These are phyloP conservation scores for Penicillium canariense DNA, from an alignment of 495 filamentous ascomycete genomes.

Conservation along the genomic window DNA sequence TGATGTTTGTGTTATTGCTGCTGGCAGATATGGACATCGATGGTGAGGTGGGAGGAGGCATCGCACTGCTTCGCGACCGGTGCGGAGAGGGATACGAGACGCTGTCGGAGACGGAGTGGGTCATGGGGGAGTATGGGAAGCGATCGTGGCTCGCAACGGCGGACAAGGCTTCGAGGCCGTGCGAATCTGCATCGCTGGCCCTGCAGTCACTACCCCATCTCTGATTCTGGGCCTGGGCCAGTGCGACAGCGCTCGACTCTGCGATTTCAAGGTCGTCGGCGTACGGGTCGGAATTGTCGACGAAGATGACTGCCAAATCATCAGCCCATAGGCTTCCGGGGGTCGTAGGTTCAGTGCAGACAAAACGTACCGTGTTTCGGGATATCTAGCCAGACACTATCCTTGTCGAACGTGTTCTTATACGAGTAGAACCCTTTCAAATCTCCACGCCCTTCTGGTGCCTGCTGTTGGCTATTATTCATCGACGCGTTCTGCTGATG, in stretches of 20 bases:
- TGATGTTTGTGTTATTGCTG: constrained; percentile 46
- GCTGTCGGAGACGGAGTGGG: constrained; percentile 33
- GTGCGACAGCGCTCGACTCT: constrained; percentile 32
- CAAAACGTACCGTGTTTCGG: constrained; percentile 49
- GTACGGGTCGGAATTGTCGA: constrained; percentile 62
- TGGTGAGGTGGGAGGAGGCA: constrained; percentile 39
- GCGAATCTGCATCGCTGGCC: constrained; percentile 40
- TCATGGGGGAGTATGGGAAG: constrained; percentile 35
- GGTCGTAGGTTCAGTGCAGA: not conserved
- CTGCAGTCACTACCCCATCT: constrained; percentile 31
- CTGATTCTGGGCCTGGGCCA: constrained; percentile 31
- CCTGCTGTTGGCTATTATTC: constrained; percentile 47
- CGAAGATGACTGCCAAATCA: constrained; percentile 54
- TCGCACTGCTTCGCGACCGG: constrained; percentile 25
- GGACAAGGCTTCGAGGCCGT: constrained; percentile 57
- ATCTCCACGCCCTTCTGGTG: constrained; percentile 41
- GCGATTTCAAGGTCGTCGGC: constrained; percentile 50
- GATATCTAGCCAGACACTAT: constrained; percentile 62
- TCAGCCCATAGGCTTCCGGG: not conserved
- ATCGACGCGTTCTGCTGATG: constrained; percentile 74
- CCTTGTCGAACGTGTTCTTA: constrained; percentile 63
- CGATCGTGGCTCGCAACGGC: constrained; percentile 53
- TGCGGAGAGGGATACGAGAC: constrained; percentile 37
- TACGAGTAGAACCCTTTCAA: constrained; percentile 69
- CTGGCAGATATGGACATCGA: constrained; percentile 38